Conservation (phyloP, 106 monocot species). For the Platanthera zijinensis region DNA sequence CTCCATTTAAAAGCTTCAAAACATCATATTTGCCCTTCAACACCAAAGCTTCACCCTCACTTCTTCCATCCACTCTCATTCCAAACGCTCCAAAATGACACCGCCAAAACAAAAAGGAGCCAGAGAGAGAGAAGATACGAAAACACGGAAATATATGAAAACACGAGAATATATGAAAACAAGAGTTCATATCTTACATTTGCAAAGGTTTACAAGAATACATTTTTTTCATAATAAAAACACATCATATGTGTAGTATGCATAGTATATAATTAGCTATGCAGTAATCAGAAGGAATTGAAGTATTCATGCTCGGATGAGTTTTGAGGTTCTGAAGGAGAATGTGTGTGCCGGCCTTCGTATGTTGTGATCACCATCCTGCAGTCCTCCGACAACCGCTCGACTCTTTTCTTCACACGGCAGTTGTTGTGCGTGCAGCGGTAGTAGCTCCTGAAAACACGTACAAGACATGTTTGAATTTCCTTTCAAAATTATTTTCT, state of each 20-base stretch:
- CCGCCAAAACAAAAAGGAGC: too few species aligned
- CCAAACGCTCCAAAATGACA: too few species aligned
- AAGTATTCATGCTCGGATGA: conserved; percentile 43
- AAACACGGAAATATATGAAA: too few species aligned
- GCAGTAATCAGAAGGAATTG: conserved; percentile 21
- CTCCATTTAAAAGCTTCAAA: too few species aligned
- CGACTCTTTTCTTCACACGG: conserved; percentile 72
- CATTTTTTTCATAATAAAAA: not conserved
- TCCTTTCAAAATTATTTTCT: too few species aligned
- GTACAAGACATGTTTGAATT: not conserved
- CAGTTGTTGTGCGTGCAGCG: conserved; percentile 68
- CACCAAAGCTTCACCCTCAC: too few species aligned
- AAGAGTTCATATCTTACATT: not conserved
- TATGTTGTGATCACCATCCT: conserved; percentile 81
- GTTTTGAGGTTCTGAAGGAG: conserved; percentile 42
- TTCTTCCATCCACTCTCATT: too few species aligned
- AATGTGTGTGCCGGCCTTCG: conserved; percentile 67
- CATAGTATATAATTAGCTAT: not conserved
- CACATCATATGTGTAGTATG: not conserved
- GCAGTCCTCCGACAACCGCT: conserved; percentile 65
- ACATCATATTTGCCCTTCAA: too few species aligned
- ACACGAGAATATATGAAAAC: not conserved
- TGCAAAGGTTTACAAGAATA: not conserved
- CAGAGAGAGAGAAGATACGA: too few species aligned
- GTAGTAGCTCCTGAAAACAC: conserved; percentile 54